phyloP scores from a whole-genome alignment of 352 stramenopile genomes.

The Pythium phragmiticola region DNA sequence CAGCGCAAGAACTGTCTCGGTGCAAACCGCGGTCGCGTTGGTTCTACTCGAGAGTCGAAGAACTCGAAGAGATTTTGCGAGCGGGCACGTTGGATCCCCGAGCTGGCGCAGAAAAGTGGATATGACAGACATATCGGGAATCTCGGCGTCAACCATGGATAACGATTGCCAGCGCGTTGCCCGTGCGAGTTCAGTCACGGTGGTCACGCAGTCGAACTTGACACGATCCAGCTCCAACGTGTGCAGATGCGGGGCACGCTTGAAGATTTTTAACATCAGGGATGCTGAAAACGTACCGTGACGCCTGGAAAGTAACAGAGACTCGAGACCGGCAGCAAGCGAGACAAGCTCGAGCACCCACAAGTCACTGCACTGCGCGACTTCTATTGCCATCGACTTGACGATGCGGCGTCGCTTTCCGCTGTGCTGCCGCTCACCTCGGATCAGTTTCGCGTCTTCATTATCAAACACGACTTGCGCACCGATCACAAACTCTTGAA shows the following conservation, averaged over 20 bases:
- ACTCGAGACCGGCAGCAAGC: constrained; percentile 5
- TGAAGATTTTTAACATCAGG: neutral
- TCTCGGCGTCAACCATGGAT: constrained; percentile 9
- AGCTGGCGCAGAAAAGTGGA: neutral
- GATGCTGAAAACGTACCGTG: constrained; percentile 1
- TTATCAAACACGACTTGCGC: constrained; percentile 5
- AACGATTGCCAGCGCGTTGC: constrained; percentile 5
- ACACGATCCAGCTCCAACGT: constrained; percentile 5
- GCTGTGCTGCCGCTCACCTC: neutral
- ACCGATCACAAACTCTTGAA: constrained; percentile 1
- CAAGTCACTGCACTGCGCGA: neutral
- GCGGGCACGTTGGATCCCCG: constrained; percentile 1
- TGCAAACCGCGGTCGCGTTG: constrained; percentile 8
- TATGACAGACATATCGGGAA: neutral
- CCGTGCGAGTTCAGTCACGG: neutral
- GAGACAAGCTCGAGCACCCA: constrained; percentile 8
- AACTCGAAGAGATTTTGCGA: constrained; percentile 7
- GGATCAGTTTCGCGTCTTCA: constrained; percentile 10
- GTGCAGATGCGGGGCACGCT: constrained; percentile 6
- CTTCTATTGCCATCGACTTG: constrained; percentile 9
- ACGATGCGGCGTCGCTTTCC: constrained; percentile 4
- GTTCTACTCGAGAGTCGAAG: constrained; percentile 11
- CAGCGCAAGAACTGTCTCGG: neutral
- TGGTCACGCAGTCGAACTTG: neutral
- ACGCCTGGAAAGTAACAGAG: constrained; percentile 5